Base-by-base conservation (phyloP, 352 stramenopile genomes). In the Pythium rishiriense region DNA sequence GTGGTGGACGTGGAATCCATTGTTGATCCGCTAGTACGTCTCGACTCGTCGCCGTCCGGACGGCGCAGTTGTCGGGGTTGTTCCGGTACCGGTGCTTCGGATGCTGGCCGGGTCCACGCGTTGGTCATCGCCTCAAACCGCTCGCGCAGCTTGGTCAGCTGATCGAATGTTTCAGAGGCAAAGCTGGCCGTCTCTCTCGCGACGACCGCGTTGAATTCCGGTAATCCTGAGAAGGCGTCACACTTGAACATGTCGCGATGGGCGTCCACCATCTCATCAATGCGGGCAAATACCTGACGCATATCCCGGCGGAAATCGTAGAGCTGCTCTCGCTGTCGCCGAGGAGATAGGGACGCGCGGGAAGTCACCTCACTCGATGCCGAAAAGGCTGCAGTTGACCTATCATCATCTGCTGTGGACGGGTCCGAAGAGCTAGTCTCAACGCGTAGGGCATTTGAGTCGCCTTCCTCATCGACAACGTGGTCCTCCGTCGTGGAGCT, bases 261-360 rank as follows among this genome's bases (percentile, higher is more conserved):
- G 9, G 72, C 47, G 26, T 89, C 82, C 1, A 88, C 75, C 78
- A 91, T 85, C 24, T 91, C 78, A 37, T 91, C 82, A 1, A 89
- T 64, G 2, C 70, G 72, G 19, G 68, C 73, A 50, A 89, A 89
- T 0, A 77, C 65, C 50, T 88, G 68, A 2, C 79, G 79, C 78
- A 91, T 89, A 24, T 80, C 59, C 33, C 81, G 79, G 17, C 78
- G 79, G 50, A 91, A 91, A 7, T 52, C 68, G 29, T 89, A 91
- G 29, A 87, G 67, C 28, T 85, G 71, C 52, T 88, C 73, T 7
- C 79, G 74, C 14, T 75, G 71, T 22, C 83, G 68, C 5, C 68
- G 41, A 5, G 33, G 58, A 14, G 60, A 33, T 12, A 58, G 8
- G 19, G 15, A 25, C 24, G 17, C 47, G 10, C 39, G 22, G 47